Base-by-base conservation (phyloP, 306 rosid species). In the Mimosa pudica region DNA sequence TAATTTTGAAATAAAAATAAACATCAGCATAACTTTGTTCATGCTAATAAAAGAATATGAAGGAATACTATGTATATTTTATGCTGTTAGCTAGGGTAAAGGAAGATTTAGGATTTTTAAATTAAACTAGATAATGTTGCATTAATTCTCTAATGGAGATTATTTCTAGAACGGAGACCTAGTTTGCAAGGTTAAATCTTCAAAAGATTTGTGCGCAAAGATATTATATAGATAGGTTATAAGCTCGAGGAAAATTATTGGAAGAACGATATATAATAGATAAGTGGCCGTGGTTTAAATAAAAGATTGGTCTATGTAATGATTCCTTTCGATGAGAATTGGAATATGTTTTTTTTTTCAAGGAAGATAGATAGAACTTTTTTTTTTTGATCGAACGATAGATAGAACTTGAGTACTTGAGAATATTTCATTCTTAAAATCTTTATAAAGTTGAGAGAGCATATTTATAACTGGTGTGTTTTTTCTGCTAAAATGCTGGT, bases 191-290 rank as follows among this genome's bases (percentile, higher is more conserved):
- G 55, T 63, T 51, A 54, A 52, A 30, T 68, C 57, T 63, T 76
- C 44, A 51, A 62, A 73, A 70, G 18, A 63, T 44, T 57, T 57
- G 63, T 7, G 32, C 63, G 33, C 63, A 57, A 20, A 57, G 11
- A 55, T 13, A 42, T 9, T 1, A 52, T 6, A 54, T 5, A 4
- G 5, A 16, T 1, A 7, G 89, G 89, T 90, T 82, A 86, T 82
- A 41, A 63, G 94, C 98, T 90, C 94, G 85, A 93, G 92, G 87
- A 83, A 81, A 10, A 1, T 61, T 61, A 20, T 61, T 20, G 61
- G 36, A 73, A 52, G 77, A 77, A 44, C 69, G 74, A 79, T 67
- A 52, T 85, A 69, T 79, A 82, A 87, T 82, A 20, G 78, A 84
- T 33, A 44, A 74, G 49, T 55, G 61, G 61, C n/a, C n/a, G 76